These are phyloP conservation scores for Tylopilus felleus DNA, from an alignment of 768 basidiomycete species.

Conservation along the genomic window DNA sequence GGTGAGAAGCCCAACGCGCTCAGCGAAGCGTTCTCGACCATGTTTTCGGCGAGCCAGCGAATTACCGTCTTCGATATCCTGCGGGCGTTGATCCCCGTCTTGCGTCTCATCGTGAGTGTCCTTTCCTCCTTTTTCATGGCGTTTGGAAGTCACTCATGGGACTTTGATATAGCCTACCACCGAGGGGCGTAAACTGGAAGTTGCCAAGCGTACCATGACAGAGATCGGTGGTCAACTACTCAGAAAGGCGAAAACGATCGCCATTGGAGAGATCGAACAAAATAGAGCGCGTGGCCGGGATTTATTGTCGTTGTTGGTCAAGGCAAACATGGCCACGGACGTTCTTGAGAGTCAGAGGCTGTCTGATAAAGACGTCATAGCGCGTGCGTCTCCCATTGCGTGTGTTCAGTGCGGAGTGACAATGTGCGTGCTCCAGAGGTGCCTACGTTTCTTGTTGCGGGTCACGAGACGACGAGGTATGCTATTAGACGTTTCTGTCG, in stretches of 20 bases:
- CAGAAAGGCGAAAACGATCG: constrained; percentile 44
- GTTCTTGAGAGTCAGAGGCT: constrained; percentile 51
- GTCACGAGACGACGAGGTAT: constrained; percentile 57
- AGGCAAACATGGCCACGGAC: constrained; percentile 62
- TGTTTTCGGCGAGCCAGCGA: constrained; percentile 21
- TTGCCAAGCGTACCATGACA: constrained; percentile 41
- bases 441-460: constrained; percentile 58
- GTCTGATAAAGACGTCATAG: constrained; percentile 60
- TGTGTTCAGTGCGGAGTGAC: not conserved
- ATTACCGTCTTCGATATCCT: constrained; percentile 30
- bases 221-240: constrained; percentile 51
- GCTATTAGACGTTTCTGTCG: not conserved
- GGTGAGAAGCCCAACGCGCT: constrained; percentile 30
- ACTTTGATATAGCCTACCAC: constrained; percentile 19
- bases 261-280: constrained; percentile 34
- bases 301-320: constrained; percentile 36
- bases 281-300: constrained; percentile 42
- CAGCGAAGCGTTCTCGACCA: constrained; percentile 31
- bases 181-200: constrained; percentile 12
- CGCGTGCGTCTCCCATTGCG: constrained; percentile 36
- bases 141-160: not conserved
- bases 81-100: constrained; percentile 33
- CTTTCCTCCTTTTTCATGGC: not conserved
- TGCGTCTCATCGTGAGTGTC: constrained; percentile 38
- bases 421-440: constrained; percentile 42